A percentile compares a stretch with the other conserved stretches of the same genome.
Evolutionary conservation across 2,329 filamentous ascomycete genomes (phyloP).

Genomic region (Hymenoscyphus salicellus): DNA sequence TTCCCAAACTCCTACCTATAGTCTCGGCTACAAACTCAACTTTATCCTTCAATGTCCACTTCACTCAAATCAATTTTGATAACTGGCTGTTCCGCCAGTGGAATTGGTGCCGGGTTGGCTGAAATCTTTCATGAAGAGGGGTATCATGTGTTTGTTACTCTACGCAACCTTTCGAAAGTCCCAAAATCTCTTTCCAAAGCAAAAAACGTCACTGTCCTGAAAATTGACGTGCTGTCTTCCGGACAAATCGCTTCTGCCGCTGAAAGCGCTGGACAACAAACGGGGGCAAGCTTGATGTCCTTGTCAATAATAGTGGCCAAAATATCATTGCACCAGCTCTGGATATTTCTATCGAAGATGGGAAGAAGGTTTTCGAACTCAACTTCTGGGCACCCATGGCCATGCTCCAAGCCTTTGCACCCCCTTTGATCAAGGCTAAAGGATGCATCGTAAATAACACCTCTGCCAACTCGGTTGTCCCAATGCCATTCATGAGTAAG

Average conservation of each 20-base stretch:
- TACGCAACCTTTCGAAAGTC: conserved; percentile 37
- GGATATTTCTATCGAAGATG: conserved; percentile 30
- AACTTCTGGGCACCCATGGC: conserved; percentile 34
- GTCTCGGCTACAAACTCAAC: not conserved
- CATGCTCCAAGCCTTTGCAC: conserved; percentile 31
- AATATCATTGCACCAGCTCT: conserved; percentile 34
- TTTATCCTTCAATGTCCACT: not conserved
- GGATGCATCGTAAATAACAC: conserved; percentile 33
- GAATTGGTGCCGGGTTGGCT: conserved; percentile 41
- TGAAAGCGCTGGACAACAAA: conserved; percentile 33
- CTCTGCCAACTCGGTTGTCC: conserved; percentile 10
- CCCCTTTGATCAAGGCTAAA: conserved; percentile 28
- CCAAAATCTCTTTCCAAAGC: conserved; percentile 35
- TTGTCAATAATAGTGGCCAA: conserved; percentile 45
- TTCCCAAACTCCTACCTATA: not conserved
- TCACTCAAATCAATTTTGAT: conserved; percentile 32
- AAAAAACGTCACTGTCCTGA: conserved; percentile 36
- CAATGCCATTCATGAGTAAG: conserved; percentile 13
- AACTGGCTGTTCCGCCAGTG: conserved; percentile 40
- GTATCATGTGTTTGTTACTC: conserved; percentile 41
- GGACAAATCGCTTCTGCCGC: conserved; percentile 37
- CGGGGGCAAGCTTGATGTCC: conserved; percentile 42
- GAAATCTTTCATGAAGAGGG: conserved; percentile 37
- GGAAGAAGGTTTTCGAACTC: conserved; percentile 31
- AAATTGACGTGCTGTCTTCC: conserved; percentile 40